These are phyloP conservation scores for Russula ochroleuca DNA, from an alignment of 768 basidiomycete species.

Conservation along the genomic window DNA sequence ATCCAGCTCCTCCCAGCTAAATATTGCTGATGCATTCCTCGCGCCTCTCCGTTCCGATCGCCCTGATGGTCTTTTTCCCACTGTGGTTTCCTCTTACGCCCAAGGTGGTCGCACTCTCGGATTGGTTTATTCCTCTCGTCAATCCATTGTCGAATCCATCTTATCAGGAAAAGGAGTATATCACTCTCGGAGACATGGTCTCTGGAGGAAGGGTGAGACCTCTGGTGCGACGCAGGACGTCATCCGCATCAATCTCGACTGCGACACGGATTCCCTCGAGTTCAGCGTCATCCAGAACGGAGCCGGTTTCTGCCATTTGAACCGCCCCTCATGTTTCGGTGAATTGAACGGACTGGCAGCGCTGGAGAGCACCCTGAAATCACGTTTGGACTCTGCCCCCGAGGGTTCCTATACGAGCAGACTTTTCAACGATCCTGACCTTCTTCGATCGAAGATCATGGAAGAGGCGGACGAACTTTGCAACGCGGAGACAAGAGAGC, in stretches of 20 bases:
- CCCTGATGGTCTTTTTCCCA: conserved; percentile 88
- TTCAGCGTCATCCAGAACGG: conserved; percentile 89
- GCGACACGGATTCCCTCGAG: conserved; percentile 89
- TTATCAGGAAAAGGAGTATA: conserved; percentile 88
- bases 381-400: conserved; percentile 70
- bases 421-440: conserved; percentile 72
- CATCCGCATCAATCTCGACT: conserved; percentile 77
- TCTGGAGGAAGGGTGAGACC: conserved; percentile 97
- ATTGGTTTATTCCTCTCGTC: conserved; percentile 89
- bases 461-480: conserved; percentile 99
- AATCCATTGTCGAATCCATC: conserved; percentile 85
- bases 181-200: conserved; percentile 90
- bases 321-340: conserved; percentile 87
- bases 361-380: conserved; percentile 72
- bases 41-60: conserved; percentile 81
- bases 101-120: conserved; percentile 77
- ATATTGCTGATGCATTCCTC: conserved; percentile 81
- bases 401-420: conserved; percentile 89
- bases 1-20: conserved; percentile 56
- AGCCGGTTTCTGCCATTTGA: conserved; percentile 89
- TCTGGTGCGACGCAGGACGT: conserved; percentile 92
- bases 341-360: conserved; percentile 69
- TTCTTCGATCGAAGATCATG: conserved; percentile 93
- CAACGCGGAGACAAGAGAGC: conserved; percentile 66
- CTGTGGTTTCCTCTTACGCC: conserved; percentile 69